Percentiles rank a stretch among this genome's conserved stretches.
phyloP scores from a whole-genome alignment of 306 rosid species.

The Pterocarpus macrocarpus region DNA sequence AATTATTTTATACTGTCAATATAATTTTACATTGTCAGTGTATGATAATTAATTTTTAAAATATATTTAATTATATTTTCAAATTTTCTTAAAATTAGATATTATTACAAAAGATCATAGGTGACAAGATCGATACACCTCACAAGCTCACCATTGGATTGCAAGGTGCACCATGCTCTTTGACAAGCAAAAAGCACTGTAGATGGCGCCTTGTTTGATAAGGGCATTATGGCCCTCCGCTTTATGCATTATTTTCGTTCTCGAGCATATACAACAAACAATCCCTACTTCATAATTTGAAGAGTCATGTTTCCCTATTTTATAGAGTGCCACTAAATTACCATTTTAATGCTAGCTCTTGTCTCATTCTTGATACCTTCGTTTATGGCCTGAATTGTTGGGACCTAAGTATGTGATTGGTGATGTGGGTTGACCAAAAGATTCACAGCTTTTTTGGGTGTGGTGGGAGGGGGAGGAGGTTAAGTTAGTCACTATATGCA shows the following conservation, averaged over 20 bases:
- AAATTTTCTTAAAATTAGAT: too few relatives aligned
- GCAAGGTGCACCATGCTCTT: too few relatives aligned
- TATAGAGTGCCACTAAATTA: background rate
- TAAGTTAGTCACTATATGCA: background rate
- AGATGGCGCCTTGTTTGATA: constrained; percentile 42
- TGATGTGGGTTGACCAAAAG: background rate
- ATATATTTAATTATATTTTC: too few relatives aligned
- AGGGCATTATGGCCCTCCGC: constrained; percentile 32
- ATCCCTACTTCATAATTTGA: constrained; percentile 39
- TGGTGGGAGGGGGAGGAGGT: background rate
- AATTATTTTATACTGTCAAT: too few relatives aligned
- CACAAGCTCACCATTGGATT: too few relatives aligned
- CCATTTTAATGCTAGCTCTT: background rate
- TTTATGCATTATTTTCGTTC: constrained; percentile 37
- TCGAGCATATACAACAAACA: constrained; percentile 35
- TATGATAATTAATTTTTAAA: too few relatives aligned
- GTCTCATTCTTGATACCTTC: background rate
- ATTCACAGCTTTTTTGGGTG: background rate
- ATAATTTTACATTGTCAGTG: too few relatives aligned
- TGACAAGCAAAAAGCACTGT: too few relatives aligned
- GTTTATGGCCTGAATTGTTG: background rate
- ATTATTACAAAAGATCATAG: too few relatives aligned
- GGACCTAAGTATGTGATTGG: background rate
- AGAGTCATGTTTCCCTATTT: background rate
- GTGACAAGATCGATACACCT: too few relatives aligned